These are phyloP conservation scores for Oxalis stricta DNA, from an alignment of 441 rosid species.

Conservation along the genomic window DNA sequence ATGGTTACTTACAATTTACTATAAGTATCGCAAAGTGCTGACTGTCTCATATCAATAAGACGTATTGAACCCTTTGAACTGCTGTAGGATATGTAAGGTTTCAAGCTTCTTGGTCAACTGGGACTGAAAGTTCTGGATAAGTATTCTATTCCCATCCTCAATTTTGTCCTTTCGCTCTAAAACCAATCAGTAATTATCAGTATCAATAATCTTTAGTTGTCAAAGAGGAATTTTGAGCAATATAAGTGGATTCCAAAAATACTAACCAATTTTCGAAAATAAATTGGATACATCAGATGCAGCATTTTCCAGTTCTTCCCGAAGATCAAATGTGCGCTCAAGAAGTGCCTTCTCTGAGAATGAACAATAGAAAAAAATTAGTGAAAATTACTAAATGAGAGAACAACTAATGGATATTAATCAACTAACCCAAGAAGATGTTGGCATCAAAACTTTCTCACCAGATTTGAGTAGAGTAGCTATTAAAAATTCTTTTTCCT, in stretches of 20 bases:
- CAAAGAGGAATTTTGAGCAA: slow-evolving; percentile 8
- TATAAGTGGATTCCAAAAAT: slow-evolving; percentile 3
- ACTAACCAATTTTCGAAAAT: slow-evolving; percentile 84
- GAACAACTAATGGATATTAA: not conserved
- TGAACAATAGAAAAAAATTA: not conserved
- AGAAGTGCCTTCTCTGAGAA: slow-evolving; percentile 72
- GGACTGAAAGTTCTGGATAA: slow-evolving; percentile 69
- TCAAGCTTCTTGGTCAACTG: slow-evolving; percentile 68
- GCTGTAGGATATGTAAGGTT: slow-evolving; percentile 84
- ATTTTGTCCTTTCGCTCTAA: slow-evolving; percentile 90
- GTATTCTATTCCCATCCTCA: slow-evolving; percentile 70
- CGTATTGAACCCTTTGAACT: slow-evolving; percentile 96
- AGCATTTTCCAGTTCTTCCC: slow-evolving; percentile 67
- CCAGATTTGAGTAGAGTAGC: slow-evolving; percentile 86
- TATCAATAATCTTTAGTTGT: slow-evolving; percentile 7
- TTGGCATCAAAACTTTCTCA: too few species aligned
- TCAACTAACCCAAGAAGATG: not conserved
- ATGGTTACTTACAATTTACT: slow-evolving; percentile 39
- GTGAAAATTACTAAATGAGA: not conserved
- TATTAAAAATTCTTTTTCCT: slow-evolving; percentile 86
- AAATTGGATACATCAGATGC: slow-evolving; percentile 82
- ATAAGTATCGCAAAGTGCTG: slow-evolving; percentile 76
- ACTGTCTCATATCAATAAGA: slow-evolving; percentile 87
- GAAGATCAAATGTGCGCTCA: slow-evolving; percentile 79
- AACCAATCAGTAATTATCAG: slow-evolving; percentile 17